These are phyloP conservation scores for Magnaporthales sp. DNA, from an alignment of 2,329 filamentous ascomycete species.

Conservation along the genomic window DNA sequence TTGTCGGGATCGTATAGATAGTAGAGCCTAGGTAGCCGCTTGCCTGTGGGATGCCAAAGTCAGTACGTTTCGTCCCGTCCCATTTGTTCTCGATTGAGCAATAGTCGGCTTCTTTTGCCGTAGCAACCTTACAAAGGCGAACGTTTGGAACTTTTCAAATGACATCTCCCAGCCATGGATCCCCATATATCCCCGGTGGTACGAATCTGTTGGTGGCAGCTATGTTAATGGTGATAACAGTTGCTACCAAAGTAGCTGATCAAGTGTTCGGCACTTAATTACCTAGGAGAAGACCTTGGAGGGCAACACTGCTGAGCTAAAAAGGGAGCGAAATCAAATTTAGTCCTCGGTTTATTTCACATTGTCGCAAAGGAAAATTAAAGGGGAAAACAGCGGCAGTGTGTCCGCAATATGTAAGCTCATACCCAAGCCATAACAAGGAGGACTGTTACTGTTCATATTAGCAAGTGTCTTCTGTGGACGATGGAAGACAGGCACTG, in stretches of 20 bases:
- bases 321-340: not conserved
- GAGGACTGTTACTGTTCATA: not conserved
- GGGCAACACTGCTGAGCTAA: not conserved
- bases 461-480: not conserved
- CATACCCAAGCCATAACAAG: not conserved
- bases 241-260: not conserved
- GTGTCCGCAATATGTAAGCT: not conserved
- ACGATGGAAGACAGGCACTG: not conserved
- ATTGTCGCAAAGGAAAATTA: not conserved
- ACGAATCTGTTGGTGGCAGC: not conserved
- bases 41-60: not conserved
- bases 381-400: not conserved
- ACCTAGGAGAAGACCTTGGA: conserved; percentile 1
- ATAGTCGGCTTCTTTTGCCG: not conserved
- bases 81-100: not conserved
- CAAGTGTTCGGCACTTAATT: not conserved
- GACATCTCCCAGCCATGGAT: not conserved
- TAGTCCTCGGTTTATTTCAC: not conserved
- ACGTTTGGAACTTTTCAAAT: not conserved
- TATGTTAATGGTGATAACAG: not conserved
- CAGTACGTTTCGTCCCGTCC: too few relatives aligned
- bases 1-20: conserved; percentile 1
- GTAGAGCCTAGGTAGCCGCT: not conserved
- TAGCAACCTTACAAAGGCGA: conserved; percentile 3
- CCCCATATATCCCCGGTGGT: not conserved